Percentiles rank a stretch among this genome's conserved stretches.
Conservation (phyloP, 805 yeast species). For the Monosporozyma unispora region DNA sequence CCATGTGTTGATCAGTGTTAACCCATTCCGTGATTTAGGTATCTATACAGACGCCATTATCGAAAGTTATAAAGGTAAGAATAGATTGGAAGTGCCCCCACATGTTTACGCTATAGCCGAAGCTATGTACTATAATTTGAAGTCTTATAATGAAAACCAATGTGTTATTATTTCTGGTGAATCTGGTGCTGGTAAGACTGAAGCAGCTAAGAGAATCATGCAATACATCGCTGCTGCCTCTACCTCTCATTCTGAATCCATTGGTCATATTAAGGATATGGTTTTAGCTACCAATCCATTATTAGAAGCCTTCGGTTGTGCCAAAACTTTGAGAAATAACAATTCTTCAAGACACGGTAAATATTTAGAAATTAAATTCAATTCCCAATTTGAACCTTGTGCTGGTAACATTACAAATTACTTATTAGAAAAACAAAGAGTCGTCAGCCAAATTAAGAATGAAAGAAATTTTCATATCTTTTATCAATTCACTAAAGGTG, state of each 20-base stretch:
- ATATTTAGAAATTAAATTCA: constrained; percentile 85
- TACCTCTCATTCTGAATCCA: constrained; percentile 50
- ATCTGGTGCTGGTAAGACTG: constrained; percentile 97
- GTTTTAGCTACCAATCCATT: constrained; percentile 96
- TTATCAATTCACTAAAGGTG: constrained; percentile 90
- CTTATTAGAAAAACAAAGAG: constrained; percentile 88
- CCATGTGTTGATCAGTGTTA: constrained; percentile 88
- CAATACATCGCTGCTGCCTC: constrained; percentile 87
- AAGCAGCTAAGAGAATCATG: constrained; percentile 96
- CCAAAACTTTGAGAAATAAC: constrained; percentile 94
- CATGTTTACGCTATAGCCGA: constrained; percentile 98
- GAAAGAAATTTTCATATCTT: constrained; percentile 97
- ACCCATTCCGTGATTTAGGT: constrained; percentile 94
- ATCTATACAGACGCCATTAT: constrained; percentile 78
- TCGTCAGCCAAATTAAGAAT: constrained; percentile 84
- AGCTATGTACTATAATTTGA: constrained; percentile 89
- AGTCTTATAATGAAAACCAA: constrained; percentile 87
- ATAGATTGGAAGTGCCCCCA: constrained; percentile 93
- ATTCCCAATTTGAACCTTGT: constrained; percentile 73
- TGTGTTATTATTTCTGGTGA: constrained; percentile 97
- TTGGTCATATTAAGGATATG: constrained; percentile 89
- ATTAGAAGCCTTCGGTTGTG: constrained; percentile 98
- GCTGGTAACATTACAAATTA: constrained; percentile 96
- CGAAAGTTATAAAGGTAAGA: constrained; percentile 76
- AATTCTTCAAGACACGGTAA: constrained; percentile 97